These are phyloP conservation scores for Myxozyma vanderwaltii DNA, from an alignment of 805 yeast genomes.

Conservation along the genomic window DNA sequence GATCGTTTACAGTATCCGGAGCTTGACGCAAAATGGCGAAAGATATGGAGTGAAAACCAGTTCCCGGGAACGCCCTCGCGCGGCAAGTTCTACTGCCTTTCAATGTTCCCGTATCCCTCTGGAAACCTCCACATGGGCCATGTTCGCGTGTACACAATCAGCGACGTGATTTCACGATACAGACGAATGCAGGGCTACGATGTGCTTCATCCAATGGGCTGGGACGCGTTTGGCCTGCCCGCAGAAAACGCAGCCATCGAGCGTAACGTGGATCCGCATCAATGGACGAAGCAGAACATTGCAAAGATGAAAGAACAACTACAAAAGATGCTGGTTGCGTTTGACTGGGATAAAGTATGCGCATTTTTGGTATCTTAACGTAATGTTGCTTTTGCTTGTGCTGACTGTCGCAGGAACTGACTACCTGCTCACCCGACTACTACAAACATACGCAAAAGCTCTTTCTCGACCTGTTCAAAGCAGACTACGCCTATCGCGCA, in stretches of 20 bases:
- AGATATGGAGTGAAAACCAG: constrained; percentile 13
- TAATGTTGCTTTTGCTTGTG: neutral
- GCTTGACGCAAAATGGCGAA: constrained; percentile 25
- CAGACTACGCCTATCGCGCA: constrained; percentile 81
- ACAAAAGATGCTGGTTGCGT: constrained; percentile 74
- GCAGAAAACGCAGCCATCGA: constrained; percentile 98
- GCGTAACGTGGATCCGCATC: constrained; percentile 71
- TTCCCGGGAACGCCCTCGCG: constrained; percentile 16
- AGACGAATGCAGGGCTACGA: constrained; percentile 72
- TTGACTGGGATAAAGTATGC: constrained; percentile 73
- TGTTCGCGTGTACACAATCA: constrained; percentile 85
- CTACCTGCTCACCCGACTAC: constrained; percentile 84
- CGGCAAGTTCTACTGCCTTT: constrained; percentile 55
- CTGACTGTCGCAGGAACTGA: constrained; percentile 55
- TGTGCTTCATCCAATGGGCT: constrained; percentile 96
- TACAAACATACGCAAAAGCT: constrained; percentile 92
- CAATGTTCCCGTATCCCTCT: constrained; percentile 97
- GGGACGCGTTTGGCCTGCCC: constrained; percentile 98
- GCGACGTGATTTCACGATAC: constrained; percentile 80
- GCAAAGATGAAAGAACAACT: constrained; percentile 82
- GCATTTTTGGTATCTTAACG: neutral
- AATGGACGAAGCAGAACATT: constrained; percentile 85
- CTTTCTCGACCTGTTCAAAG: constrained; percentile 68
- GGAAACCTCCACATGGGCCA: constrained; percentile 94
- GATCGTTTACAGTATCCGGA: constrained; percentile 18